Evolutionary conservation across 2,329 filamentous ascomycete species (phyloP).

Genomic region (Cercospora zeina): DNA sequence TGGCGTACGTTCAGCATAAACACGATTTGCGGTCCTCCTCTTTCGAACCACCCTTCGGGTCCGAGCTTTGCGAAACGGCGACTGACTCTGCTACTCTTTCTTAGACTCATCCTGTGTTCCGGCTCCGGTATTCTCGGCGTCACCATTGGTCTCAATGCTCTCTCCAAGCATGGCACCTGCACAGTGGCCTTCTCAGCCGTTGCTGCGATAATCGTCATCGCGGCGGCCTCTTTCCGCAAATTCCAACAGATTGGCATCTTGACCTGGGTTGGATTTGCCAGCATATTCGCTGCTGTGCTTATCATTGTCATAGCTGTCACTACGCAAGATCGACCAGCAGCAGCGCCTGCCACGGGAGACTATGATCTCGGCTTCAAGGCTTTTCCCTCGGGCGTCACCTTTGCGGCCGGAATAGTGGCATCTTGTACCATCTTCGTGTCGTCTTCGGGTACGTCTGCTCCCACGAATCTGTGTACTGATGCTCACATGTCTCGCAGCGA

Average conservation of each 20-base stretch:
- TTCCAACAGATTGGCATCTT: constrained; percentile 63
- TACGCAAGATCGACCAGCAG: constrained; percentile 58
- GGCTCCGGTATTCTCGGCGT: constrained; percentile 61
- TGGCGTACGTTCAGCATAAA: constrained; percentile 41
- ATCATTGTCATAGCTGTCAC: constrained; percentile 56
- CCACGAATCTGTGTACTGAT: not conserved
- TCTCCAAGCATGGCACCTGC: constrained; percentile 60
- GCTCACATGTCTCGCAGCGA: constrained; percentile 42
- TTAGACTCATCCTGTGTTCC: constrained; percentile 54
- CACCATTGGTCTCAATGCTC: constrained; percentile 60
- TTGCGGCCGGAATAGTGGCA: constrained; percentile 60
- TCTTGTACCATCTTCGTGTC: constrained; percentile 62
- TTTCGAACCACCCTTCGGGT: not conserved
- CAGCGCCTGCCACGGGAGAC: constrained; percentile 59
- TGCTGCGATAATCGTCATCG: constrained; percentile 53
- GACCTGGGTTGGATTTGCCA: constrained; percentile 61
- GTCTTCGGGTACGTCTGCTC: constrained; percentile 42
- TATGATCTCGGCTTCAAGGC: constrained; percentile 62
- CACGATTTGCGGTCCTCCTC: not conserved
- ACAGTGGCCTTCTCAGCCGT: constrained; percentile 53
- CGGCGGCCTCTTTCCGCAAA: constrained; percentile 56
- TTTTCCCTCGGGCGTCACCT: constrained; percentile 56
- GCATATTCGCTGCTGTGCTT: constrained; percentile 55
- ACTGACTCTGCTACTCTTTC: not conserved
- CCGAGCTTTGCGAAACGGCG: no score